Percentiles rank a stretch among this genome's conserved stretches.
Evolutionary conservation across 805 yeast genomes (phyloP).

Genomic region (Candida silvicultrix): DNA sequence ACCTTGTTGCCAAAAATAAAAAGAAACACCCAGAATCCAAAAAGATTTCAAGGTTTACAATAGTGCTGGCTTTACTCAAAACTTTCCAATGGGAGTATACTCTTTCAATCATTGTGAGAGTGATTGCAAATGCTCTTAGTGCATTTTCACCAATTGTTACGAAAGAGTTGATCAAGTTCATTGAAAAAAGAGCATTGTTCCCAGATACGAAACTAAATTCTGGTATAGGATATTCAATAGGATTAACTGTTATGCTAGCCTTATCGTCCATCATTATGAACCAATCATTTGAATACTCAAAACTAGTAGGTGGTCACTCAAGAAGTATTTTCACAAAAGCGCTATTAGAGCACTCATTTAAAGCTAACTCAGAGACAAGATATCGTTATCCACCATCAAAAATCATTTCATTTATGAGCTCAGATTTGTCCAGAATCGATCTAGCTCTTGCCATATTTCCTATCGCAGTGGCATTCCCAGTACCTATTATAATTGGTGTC

Average conservation of each 20-base stretch:
- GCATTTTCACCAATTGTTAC: conserved; percentile 48
- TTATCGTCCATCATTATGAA: conserved; percentile 42
- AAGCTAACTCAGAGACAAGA: conserved; percentile 46
- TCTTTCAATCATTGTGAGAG: conserved; percentile 31
- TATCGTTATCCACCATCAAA: conserved; percentile 57
- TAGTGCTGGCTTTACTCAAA: conserved; percentile 35
- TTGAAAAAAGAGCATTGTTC: conserved; percentile 36
- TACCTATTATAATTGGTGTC: conserved; percentile 50
- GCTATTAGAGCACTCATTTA: conserved; percentile 58
- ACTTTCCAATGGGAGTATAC: conserved; percentile 38
- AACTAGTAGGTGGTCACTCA: conserved; percentile 57
- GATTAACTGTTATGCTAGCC: conserved; percentile 50
- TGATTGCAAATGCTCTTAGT: conserved; percentile 36
- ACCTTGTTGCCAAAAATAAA: conserved; percentile 23
- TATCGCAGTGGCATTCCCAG: conserved; percentile 42
- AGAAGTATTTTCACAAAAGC: conserved; percentile 66
- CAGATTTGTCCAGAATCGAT: conserved; percentile 75
- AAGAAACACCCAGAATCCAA: conserved; percentile 22
- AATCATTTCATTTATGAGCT: conserved; percentile 68
- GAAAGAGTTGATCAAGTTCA: conserved; percentile 43
- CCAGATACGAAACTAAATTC: conserved; percentile 30
- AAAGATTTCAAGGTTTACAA: conserved; percentile 31
- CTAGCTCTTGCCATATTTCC: conserved; percentile 60
- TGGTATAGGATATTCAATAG: conserved; percentile 76
- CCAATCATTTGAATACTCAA: conserved; percentile 53